phyloP scores from a whole-genome alignment of 306 rosid genomes.

The Alnus rubra region DNA sequence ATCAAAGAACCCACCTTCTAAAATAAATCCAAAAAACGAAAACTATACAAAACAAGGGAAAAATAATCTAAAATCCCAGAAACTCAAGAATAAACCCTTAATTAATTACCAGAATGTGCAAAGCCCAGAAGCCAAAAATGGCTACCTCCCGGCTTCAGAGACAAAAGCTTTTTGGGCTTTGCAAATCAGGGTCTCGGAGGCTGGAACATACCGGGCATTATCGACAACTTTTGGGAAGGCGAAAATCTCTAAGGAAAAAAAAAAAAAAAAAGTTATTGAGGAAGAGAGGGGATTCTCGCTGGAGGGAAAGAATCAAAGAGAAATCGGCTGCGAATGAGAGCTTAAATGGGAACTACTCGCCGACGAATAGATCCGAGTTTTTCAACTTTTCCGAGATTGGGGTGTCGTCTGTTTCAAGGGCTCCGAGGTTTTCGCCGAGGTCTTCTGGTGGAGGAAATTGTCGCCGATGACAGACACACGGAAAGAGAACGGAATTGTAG shows the following conservation, averaged over 20 bases:
- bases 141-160: not conserved
- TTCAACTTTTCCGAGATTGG: conserved; percentile 29
- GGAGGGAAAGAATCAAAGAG: conserved; percentile 58
- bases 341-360: conserved; percentile 45
- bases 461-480: conserved; percentile 7
- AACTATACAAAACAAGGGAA: not conserved
- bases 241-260: conserved; percentile 42
- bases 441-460: conserved; percentile 35
- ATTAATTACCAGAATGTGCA: not conserved
- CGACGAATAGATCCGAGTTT: conserved; percentile 30
- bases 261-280: not conserved
- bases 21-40: not conserved
- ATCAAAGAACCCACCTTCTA: conserved; percentile 27
- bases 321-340: conserved; percentile 33
- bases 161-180: not conserved
- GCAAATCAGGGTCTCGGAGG: not conserved
- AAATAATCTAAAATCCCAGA: conserved; percentile 17
- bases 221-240: not conserved
- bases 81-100: conserved; percentile 20
- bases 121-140: conserved; percentile 4
- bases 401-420: conserved; percentile 10
- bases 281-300: conserved; percentile 71
- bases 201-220: not conserved
- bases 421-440: conserved; percentile 39
- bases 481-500: conserved; percentile 31